phyloP scores from a whole-genome alignment of 306 rosid genomes.

The Rosa chinensis region DNA sequence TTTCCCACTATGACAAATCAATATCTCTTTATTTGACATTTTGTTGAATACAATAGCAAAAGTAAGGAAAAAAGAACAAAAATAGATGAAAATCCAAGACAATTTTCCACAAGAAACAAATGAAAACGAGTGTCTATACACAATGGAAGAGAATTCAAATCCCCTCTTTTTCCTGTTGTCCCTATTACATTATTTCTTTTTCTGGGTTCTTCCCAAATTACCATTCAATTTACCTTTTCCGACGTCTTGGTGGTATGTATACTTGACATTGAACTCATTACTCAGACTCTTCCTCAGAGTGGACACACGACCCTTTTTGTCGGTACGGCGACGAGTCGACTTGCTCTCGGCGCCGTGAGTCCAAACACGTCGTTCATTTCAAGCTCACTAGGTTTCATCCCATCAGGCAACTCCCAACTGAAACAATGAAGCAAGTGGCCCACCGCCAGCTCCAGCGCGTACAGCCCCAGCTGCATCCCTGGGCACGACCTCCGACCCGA shows the following conservation, averaged over 20 bases:
- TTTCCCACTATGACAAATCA: not conserved
- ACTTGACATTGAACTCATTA: not conserved
- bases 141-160: not conserved
- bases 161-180: not conserved
- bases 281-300: constrained; percentile 3
- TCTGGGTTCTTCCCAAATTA: not conserved
- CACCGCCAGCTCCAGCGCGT: constrained; percentile 70
- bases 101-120: not conserved
- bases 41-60: not conserved
- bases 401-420: constrained; percentile 77
- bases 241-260: not conserved
- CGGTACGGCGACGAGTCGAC: constrained; percentile 75
- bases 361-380: constrained; percentile 82
- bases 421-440: constrained; percentile 78
- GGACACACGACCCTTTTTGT: constrained; percentile 55
- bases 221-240: not conserved
- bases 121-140: not conserved
- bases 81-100: not conserved
- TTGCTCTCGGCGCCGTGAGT: constrained; percentile 87
- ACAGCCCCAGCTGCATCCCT: constrained; percentile 82
- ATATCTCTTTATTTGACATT: not conserved
- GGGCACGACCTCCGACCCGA: constrained; percentile 96
- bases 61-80: not conserved
- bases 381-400: constrained; percentile 76
- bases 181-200: not conserved